These are phyloP conservation scores for Trichoderma afroharzianum DNA, from an alignment of 2,329 filamentous ascomycete genomes.

Conservation along the genomic window DNA sequence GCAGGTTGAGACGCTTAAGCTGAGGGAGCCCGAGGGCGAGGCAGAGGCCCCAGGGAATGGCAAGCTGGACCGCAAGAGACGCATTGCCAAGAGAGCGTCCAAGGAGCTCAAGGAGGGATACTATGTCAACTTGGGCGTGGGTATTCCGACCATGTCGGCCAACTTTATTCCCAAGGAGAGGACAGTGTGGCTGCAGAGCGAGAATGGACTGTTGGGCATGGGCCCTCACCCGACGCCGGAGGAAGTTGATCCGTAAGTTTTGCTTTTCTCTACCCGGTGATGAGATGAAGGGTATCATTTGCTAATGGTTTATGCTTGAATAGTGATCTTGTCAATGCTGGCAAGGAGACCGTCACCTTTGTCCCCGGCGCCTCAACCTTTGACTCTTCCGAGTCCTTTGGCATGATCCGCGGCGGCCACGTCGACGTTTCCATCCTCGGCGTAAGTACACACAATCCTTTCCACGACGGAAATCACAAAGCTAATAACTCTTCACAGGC, in stretches of 20 bases:
- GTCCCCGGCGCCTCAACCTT: conserved; percentile 74
- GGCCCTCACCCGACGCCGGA: conserved; percentile 72
- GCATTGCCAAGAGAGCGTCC: conserved; percentile 73
- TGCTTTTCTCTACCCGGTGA: background rate
- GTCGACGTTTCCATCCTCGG: conserved; percentile 82
- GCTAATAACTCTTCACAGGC: conserved; percentile 36
- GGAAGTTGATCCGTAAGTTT: conserved; percentile 59
- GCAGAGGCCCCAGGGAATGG: conserved; percentile 32
- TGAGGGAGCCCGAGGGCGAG: conserved; percentile 41
- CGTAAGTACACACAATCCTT: conserved; percentile 31
- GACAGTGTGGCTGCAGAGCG: conserved; percentile 79
- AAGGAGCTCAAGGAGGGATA: conserved; percentile 77
- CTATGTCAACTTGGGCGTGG: conserved; percentile 77
- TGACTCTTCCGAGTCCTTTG: conserved; percentile 77
- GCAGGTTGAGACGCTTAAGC: conserved; percentile 66
- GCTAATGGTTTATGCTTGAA: background rate
- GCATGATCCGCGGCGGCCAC: conserved; percentile 82
- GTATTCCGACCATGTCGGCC: conserved; percentile 84
- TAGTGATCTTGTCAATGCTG: conserved; percentile 76
- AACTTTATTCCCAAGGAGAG: conserved; percentile 65
- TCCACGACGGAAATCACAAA: conserved; percentile 8
- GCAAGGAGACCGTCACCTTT: conserved; percentile 82
- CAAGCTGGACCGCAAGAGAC: conserved; percentile 56
- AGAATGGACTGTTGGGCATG: conserved; percentile 83
- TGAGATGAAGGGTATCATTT: too few relatives aligned